Conservation (phyloP, 2,329 filamentous ascomycete species). For the Aspergillus vadensis region DNA sequence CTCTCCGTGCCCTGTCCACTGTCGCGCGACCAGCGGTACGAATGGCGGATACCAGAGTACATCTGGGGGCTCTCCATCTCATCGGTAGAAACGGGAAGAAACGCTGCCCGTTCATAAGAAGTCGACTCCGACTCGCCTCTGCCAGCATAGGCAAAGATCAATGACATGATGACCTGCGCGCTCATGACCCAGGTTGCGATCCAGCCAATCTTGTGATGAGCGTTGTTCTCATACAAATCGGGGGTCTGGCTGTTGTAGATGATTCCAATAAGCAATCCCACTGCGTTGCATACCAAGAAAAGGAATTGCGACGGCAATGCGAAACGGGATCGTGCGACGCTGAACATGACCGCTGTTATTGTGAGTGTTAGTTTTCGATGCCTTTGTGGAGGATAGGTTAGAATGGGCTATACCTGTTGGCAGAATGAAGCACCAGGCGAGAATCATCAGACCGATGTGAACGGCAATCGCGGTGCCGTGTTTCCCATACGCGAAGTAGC, state of each 20-base stretch:
- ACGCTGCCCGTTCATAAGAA: constrained; percentile 57
- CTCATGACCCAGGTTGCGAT: constrained; percentile 70
- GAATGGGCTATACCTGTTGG: constrained; percentile 63
- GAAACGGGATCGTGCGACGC: constrained; percentile 74
- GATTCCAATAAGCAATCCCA: constrained; percentile 24
- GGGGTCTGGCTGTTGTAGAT: constrained; percentile 27
- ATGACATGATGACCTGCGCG: constrained; percentile 68
- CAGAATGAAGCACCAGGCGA: constrained; percentile 72
- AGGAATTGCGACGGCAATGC: constrained; percentile 58
- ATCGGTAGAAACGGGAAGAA: constrained; percentile 63
- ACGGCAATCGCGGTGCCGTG: constrained; percentile 58
- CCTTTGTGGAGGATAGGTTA: not conserved
- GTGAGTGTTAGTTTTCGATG: constrained; percentile 2
- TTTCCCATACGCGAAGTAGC: constrained; percentile 47
- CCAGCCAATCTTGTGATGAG: constrained; percentile 57
- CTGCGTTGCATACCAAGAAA: constrained; percentile 23
- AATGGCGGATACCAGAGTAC: constrained; percentile 41
- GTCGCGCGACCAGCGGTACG: constrained; percentile 66
- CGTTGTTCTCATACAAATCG: constrained; percentile 26
- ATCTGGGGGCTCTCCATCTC: constrained; percentile 56
- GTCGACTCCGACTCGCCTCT: constrained; percentile 39
- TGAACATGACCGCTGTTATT: constrained; percentile 77
- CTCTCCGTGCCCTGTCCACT: constrained; percentile 75
- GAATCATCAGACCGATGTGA: constrained; percentile 70
- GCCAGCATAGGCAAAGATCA: constrained; percentile 64